Evolutionary conservation across 2,329 filamentous ascomycete species (phyloP), one percentile per base, ranked within the genome.

Genomic region (Kalmusia sp.): DNA sequence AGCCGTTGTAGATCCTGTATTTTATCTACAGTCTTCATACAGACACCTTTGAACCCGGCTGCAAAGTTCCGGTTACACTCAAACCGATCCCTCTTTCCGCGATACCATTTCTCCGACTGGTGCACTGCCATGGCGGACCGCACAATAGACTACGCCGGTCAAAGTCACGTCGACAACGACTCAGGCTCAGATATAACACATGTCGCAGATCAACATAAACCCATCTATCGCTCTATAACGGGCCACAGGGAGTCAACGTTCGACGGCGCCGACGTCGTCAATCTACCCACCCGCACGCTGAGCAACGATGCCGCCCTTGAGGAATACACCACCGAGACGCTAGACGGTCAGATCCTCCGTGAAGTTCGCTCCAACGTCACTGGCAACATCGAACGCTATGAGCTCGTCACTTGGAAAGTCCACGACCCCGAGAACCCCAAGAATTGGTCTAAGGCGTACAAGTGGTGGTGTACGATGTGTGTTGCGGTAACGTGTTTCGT

Each of bases 401-500:
- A 87, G 52, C 77, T 90, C 8, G 87, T 90, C 28, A 89, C 87
- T 0, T 96, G 95, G 68, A 83, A 80, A 3, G 81, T 87, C 2
- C 78, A 86, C 53, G 91, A 95, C 69, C 83, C 85, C 0, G 89
- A 87, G 59, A 93, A 93, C 66, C 91, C 91, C 0, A 93, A 93
- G 80, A 95, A 93, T 73, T 95, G 90, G 90, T 85, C 83, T 51
- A 92, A 91, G 72, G 78, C 76, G 1, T 88, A 79, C 72, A 95
- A 93, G 75, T 93, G 91, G 90, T 77, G 67, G 64, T 88, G 85
- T 68, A 96, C 92, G 21, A 92, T 96, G 88, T 86, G 91, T 14
- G 91, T 96, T 0, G 89, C 92, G 0, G 27, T 78, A 0, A 79
- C 77, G 1, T 80, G 78, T 60, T 80, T 80, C 52, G 75, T 75